Evolutionary conservation across 305 asterid species (phyloP).

Genomic region (Plantago coronopus): DNA sequence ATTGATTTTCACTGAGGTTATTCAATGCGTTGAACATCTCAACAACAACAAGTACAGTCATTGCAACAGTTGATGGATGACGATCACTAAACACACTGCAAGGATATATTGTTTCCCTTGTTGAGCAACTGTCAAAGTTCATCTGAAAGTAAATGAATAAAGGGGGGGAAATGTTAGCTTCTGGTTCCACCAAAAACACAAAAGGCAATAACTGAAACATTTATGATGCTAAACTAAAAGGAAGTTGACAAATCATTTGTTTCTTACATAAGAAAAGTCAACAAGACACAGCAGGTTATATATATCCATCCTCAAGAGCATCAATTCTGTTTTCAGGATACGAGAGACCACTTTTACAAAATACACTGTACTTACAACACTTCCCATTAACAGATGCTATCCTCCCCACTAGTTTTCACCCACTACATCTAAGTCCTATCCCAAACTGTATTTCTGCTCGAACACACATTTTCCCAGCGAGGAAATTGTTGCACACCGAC

Average conservation of each 20-base stretch:
- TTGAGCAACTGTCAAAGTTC: conserved; percentile 89
- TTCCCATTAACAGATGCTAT: neutral
- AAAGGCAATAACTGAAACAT: neutral
- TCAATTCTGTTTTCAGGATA: neutral
- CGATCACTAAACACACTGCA: conserved; percentile 81
- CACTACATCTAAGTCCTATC: neutral
- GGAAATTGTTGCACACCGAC: no score
- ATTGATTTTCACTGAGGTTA: conserved; percentile 98
- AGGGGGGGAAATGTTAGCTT: conserved; percentile 24
- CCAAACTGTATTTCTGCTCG: neutral
- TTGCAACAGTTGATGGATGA: conserved; percentile 93
- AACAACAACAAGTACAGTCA: conserved; percentile 96
- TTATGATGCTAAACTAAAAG: conserved; percentile 1
- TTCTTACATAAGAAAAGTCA: conserved; percentile 9
- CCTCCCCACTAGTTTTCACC: neutral
- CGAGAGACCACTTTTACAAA: neutral
- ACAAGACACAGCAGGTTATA: neutral
- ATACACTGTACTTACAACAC: neutral
- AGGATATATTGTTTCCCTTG: conserved; percentile 73
- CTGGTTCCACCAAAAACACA: neutral
- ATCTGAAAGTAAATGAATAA: conserved; percentile 43
- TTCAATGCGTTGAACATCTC: conserved; percentile 98
- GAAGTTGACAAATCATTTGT: conserved; percentile 4
- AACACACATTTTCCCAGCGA: neutral
- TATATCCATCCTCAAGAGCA: neutral